phyloP scores from a whole-genome alignment of 2,329 filamentous ascomycete genomes.

The Venturia carpophila region DNA sequence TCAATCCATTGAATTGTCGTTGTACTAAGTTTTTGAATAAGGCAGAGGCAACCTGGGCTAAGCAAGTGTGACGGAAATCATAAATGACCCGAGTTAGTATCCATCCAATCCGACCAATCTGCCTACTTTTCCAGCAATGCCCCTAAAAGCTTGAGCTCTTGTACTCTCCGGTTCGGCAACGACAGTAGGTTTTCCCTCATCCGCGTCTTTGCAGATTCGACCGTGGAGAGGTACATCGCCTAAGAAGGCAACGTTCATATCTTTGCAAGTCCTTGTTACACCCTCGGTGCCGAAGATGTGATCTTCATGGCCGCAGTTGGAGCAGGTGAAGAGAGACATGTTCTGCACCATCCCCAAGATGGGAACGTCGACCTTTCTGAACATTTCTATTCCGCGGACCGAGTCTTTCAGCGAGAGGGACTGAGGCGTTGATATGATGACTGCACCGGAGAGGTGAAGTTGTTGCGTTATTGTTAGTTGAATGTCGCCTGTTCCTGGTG shows the following conservation, averaged over 20 bases:
- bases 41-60: no score
- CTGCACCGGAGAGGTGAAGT: conserved; percentile 73
- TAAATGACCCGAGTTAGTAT: neutral
- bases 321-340: conserved; percentile 34
- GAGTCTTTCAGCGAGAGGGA: conserved; percentile 89
- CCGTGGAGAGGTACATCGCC: conserved; percentile 85
- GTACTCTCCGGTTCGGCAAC: conserved; percentile 73
- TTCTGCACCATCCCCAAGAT: conserved; percentile 69
- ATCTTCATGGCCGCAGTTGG: conserved; percentile 58
- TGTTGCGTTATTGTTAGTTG: conserved; percentile 97
- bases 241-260: conserved; percentile 69
- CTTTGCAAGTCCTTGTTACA: conserved; percentile 60
- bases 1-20: no score
- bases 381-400: conserved; percentile 86
- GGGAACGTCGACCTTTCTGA: conserved; percentile 72
- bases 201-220: conserved; percentile 78
- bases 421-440: conserved; percentile 91
- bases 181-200: conserved; percentile 80
- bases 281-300: conserved; percentile 64
- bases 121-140: conserved; percentile 54
- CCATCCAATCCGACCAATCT: conserved; percentile 27
- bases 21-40: no score
- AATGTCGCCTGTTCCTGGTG: conserved; percentile 90
- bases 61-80: no score
- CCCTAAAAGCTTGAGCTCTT: conserved; percentile 62